Base-by-base conservation (phyloP, 352 stramenopile genomes). In the Phytophthora multivora region DNA sequence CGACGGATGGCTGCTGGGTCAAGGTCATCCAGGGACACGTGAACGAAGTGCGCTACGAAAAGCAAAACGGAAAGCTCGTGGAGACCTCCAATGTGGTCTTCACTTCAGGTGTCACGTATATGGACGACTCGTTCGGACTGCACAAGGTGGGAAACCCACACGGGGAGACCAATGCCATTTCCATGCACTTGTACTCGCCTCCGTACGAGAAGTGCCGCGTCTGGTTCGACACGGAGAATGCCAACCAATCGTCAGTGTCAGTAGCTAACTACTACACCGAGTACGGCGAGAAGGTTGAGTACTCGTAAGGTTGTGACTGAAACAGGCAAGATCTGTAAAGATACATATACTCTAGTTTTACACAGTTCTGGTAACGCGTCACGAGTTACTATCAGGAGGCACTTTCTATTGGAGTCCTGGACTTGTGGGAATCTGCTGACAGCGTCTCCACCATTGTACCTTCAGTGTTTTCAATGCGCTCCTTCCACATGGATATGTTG, bases 161-260 rank as follows among this genome's bases (percentile, higher is more conserved):
- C 40, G 35, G 57, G 7, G 72, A 89, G 49, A 57, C 77, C n/a
- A 80, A 90, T 38, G 89, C 94, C n/a, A 87, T 98, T 52, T 96
- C 94, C 4, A 78, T 98, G 66, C 94, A 98, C 63, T 62, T 98
- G 1, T 98, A 98, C 63, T 80, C 84, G 30, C 94, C 94, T 54
- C 94, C 94, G 36, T 97, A 97, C 71, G 69, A 95, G 18, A 88
- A 91, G 63, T 98, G 94, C 69, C 84, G 85, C 48, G 73, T 97
- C 58, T 97, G 89, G 89, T 71, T 93, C 49, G 81, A 96, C 58
- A 75, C 80, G 15, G 63, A 66, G 3, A 52, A 91, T 42, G 78
- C 82, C 28, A 63, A 63, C 53, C 86, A 90, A 54, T 76, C 66
- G 10, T 90, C 78, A 12, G 77, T 91, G 45, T 85, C 83, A 4